A percentile compares a stretch with the other conserved stretches of the same genome.
These are phyloP conservation scores for Hyphopichia homilentoma DNA, from an alignment of 805 yeast genomes.

Conservation along the genomic window DNA sequence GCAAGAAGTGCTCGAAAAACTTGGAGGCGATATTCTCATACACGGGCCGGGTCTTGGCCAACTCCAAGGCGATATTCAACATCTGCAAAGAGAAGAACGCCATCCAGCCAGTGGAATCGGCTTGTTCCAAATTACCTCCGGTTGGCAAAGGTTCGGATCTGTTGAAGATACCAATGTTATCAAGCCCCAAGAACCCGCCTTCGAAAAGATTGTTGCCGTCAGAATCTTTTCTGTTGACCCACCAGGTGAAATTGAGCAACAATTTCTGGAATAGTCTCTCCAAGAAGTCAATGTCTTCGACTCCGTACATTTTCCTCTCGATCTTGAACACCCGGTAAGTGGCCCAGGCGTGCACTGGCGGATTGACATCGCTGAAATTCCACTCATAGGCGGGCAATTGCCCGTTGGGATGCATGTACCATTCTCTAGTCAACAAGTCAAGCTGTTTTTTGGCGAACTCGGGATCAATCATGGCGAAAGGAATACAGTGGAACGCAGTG, in stretches of 20 bases:
- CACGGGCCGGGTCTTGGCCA: constrained; percentile 79
- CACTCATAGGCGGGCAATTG: constrained; percentile 96
- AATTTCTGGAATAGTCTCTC: constrained; percentile 93
- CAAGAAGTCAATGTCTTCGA: constrained; percentile 74
- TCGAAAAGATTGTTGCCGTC: constrained; percentile 88
- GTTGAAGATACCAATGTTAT: constrained; percentile 89
- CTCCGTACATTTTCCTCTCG: constrained; percentile 81
- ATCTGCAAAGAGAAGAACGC: constrained; percentile 86
- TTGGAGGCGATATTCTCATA: constrained; percentile 93
- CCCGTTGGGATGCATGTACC: constrained; percentile 99
- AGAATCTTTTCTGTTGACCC: constrained; percentile 89
- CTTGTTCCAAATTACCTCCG: constrained; percentile 87
- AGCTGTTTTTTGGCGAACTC: constrained; percentile 86
- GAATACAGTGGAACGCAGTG: constrained; percentile 91
- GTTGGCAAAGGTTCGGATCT: constrained; percentile 92
- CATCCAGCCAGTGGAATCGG: constrained; percentile 98
- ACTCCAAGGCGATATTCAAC: constrained; percentile 88
- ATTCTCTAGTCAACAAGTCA: constrained; percentile 81
- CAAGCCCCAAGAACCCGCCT: constrained; percentile 92
- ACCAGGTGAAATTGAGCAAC: constrained; percentile 89
- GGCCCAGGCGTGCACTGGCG: constrained; percentile 97
- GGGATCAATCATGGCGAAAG: constrained; percentile 91
- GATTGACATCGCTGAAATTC: constrained; percentile 94
- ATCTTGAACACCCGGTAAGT: constrained; percentile 82
- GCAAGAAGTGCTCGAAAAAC: constrained; percentile 86